phyloP scores from a whole-genome alignment of 441 rosid species.

The Pelargonium myrrhifolium region DNA sequence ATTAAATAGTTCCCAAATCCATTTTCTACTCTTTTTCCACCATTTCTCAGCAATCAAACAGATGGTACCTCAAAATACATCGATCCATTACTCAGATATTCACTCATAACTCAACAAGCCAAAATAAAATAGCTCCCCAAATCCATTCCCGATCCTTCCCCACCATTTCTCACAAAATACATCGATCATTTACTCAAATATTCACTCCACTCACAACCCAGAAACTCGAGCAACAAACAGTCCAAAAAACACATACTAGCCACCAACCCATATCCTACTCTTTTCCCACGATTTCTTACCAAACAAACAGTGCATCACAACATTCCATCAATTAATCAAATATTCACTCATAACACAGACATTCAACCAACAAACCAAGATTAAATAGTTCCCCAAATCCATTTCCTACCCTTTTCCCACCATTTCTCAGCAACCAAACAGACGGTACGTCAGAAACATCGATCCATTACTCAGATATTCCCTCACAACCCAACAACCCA shows the following conservation, averaged over 20 bases:
- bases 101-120: no score
- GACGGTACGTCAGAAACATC: not conserved
- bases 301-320: not conserved
- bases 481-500: not conserved
- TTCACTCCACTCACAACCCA: no score
- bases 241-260: not conserved
- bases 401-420: not conserved
- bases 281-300: not conserved
- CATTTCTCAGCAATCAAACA: no score
- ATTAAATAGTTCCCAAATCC: no score
- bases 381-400: not conserved
- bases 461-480: not conserved
- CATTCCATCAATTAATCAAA: not conserved
- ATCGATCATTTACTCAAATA: no score
- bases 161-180: no score
- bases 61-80: no score
- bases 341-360: not conserved
- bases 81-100: no score
- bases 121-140: no score
- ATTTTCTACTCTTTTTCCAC: no score
- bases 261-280: not conserved
- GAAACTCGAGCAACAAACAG: not conserved
- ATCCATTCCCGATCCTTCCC: no score
- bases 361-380: not conserved
- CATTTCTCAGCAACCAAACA: not conserved